Base-by-base conservation (phyloP, 2,329 filamentous ascomycete species). In the Dactylellina sp. region DNA sequence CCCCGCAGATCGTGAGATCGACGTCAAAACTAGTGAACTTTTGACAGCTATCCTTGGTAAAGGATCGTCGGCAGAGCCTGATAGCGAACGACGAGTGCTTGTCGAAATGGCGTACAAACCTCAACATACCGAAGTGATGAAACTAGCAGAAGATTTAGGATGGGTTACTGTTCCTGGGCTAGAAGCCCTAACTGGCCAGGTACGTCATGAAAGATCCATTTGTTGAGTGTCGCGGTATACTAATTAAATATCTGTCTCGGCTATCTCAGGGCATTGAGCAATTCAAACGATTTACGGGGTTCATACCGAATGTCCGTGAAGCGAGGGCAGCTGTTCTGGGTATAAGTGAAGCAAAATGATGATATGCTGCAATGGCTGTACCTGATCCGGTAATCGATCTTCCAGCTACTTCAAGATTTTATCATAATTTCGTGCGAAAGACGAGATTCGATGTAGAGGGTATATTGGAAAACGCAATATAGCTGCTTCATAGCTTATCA, bases 31-130 rank as follows among this genome's bases (percentile, higher is more conserved):
- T 81, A 85, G 86, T 20, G 87, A 89, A 77, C 84, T 91, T 1
- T 82, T 97, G 7, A 81, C 83, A 3, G 81, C 84, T 14, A 78
- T 88, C 35, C 79, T 88, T n/a, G 42, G 56, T 82, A 83, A 68
- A 74, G 80, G 77, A 76, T 80, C 78, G 74, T 78, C 62, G 78
- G 80, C 79, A 76, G 66, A 65, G 22, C 81, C 82, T 57, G 81
- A 81, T 4, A 82, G 81, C 24, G 86, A 86, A 18, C 47, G 40
- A 28, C 47, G 55, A 35, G 86, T 95, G 11, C 82, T 98, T 74
- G 83, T 98, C 2, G 95, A 99, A 81, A 97, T 99, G 93, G 94
- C 95, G 1, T 99, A 99, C 82, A 96, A 94, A 81, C 95, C 95
- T 18, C 84, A 86, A 0, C 86, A 91, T 59, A 99, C 95, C 2